Evolutionary conservation across 768 basidiomycete species (phyloP).

Genomic region (Russula earlei): DNA sequence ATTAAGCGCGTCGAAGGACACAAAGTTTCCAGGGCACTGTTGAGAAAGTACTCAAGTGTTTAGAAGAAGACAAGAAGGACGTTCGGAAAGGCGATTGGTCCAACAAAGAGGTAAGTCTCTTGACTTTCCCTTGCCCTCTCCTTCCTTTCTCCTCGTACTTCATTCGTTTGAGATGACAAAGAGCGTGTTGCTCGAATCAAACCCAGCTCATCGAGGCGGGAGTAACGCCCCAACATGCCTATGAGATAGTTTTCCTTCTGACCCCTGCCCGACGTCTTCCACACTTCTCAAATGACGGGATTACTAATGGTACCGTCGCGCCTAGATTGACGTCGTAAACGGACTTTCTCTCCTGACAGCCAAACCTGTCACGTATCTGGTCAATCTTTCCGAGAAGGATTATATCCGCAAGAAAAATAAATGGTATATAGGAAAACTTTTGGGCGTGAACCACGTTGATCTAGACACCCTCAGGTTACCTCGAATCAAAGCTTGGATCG

Average conservation of each 20-base stretch:
- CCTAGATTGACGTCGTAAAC: conserved; percentile 84
- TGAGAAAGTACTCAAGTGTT: conserved; percentile 72
- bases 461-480: conserved; percentile 48
- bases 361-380: conserved; percentile 95
- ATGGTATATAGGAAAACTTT: conserved; percentile 44
- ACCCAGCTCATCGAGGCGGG: conserved; percentile 96
- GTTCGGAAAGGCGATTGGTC: conserved; percentile 90
- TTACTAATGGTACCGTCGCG: neutral
- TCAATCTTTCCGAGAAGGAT: conserved; percentile 92
- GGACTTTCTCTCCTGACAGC: conserved; percentile 85
- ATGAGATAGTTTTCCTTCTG: conserved; percentile 44
- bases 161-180: conserved; percentile 54
- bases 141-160: neutral
- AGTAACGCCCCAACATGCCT: conserved; percentile 76
- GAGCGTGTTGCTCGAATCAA: conserved; percentile 67
- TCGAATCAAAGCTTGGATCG: conserved; percentile 98
- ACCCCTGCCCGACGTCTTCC: neutral
- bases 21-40: conserved; percentile 51
- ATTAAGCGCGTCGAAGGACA: neutral
- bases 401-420: conserved; percentile 98
- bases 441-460: neutral
- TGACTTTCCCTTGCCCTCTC: neutral
- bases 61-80: conserved; percentile 79
- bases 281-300: neutral
- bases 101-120: conserved; percentile 81